Percentiles rank a stretch among this genome's conserved stretches.
Evolutionary conservation across 73 alveolate genomes (phyloP).

Genomic region (Effrenium voratum): DNA sequence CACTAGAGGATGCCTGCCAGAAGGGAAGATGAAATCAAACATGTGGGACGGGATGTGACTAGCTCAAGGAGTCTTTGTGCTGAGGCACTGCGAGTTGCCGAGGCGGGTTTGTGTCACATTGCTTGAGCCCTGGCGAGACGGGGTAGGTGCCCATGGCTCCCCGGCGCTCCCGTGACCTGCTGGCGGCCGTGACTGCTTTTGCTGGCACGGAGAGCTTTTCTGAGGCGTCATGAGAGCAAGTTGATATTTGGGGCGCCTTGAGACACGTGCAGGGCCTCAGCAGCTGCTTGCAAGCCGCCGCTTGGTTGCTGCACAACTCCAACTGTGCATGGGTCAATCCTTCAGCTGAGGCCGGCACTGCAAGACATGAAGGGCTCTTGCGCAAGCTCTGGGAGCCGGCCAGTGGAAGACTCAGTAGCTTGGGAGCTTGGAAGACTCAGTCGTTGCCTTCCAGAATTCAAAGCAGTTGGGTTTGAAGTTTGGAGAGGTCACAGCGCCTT

Average conservation of each 20-base stretch:
- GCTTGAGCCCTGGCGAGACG: background rate
- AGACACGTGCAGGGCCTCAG: conserved; percentile 22
- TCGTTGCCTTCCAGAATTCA: background rate
- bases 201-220: conserved; percentile 54
- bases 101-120: background rate
- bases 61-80: too few species aligned
- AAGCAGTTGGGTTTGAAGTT: background rate
- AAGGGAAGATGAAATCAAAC: too few species aligned
- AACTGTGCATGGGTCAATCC: background rate
- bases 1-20: background rate
- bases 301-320: background rate
- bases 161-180: conserved; percentile 62
- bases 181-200: conserved; percentile 64
- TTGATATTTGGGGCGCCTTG: background rate
- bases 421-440: background rate
- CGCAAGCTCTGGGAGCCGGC: conserved; percentile 89
- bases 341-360: conserved; percentile 24
- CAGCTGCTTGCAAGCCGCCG: conserved; percentile 49
- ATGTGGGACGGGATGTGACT: too few species aligned
- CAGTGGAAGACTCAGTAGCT: background rate
- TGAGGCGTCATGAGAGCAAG: conserved; percentile 2
- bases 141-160: conserved; percentile 53
- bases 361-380: conserved; percentile 47
- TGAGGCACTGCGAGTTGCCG: background rate
- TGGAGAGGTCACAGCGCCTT: conserved; percentile 45